Base-by-base conservation (phyloP, 2,329 filamentous ascomycete species). In the Fusarium succisae region DNA sequence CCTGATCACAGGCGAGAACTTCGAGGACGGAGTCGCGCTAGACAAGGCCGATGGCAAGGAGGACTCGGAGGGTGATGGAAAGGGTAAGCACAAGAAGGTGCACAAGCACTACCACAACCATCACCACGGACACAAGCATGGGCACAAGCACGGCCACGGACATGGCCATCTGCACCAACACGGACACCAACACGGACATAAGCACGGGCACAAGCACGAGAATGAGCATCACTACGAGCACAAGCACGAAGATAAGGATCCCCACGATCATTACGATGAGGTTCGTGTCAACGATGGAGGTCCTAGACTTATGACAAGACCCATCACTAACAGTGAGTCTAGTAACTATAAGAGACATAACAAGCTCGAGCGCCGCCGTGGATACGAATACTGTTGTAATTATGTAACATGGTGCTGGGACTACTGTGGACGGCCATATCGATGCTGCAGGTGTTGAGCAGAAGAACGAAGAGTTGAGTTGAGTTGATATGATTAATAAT, bases 1-100 rank as follows among this genome's bases (percentile, higher is more conserved):
- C 22, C 60, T 75, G 65, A 78, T 81, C 57, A 79, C 77, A 5
- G 79, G 78, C 7, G 75, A 80, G 32, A 65, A 80, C 58, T 80
- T 80, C 35, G 75, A 77, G 74, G 71, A 70, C 41, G 61, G 74
- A 47, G 70, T 51, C 13, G 54, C 70, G 15, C 62, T 65, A 12
- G 37, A 54, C 6, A 47, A 48, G 37, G 20, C 44, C 9, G 20
- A 17, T 17, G 26, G 18, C 7, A 59, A 64, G 43, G 43, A 30
- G 41, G 47, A 68, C n/a, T 58, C 60, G 3, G 30, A 53, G 26
- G 55, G 45, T 10, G 59, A 69, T 44, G 43, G 63, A 24, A 26
- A 58, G 44, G 10, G 63, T 13, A 64, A 69, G 48, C 35, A 69
- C 38, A 38, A 51, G 11, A 59, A 59, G 43, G 35, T 58, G 17